These are phyloP conservation scores for Saccharomyces cerevisiae DNA, from an alignment of 805 yeast genomes.

Conservation along the genomic window DNA sequence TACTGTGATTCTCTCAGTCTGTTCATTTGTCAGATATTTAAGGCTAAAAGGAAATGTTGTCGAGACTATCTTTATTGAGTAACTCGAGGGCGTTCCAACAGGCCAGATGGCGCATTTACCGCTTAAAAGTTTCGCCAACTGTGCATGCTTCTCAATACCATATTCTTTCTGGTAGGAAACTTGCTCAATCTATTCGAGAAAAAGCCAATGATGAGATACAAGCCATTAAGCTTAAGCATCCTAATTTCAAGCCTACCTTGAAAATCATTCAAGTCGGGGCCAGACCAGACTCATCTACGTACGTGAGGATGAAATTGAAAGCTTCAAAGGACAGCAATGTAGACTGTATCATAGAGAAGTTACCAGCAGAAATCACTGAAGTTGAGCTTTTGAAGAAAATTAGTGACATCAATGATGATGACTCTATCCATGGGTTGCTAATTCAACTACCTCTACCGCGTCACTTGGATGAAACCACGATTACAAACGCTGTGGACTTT, in stretches of 20 bases:
- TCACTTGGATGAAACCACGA: conserved; percentile 57
- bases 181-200: conserved; percentile 39
- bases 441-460: conserved; percentile 72
- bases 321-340: conserved; percentile 69
- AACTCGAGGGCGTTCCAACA: not conserved
- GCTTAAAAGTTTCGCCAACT: not conserved
- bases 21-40: not conserved
- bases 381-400: conserved; percentile 47
- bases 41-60: conserved; percentile 1
- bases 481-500: conserved; percentile 58
- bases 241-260: conserved; percentile 55
- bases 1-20: not conserved
- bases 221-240: conserved; percentile 31
- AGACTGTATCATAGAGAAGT: conserved; percentile 48
- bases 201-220: conserved; percentile 35
- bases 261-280: conserved; percentile 70
- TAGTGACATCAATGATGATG: conserved; percentile 47
- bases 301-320: conserved; percentile 70
- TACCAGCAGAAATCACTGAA: conserved; percentile 51
- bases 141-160: conserved; percentile 16
- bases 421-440: conserved; percentile 59
- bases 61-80: conserved; percentile 5
- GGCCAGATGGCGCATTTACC: not conserved
- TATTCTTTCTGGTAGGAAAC: conserved; percentile 40
- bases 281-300: conserved; percentile 73